Percentiles rank a stretch among this genome's conserved stretches.
These are phyloP conservation scores for Nannochloris sp. DNA, from an alignment of 139 green algal genomes.

Conservation along the genomic window DNA sequence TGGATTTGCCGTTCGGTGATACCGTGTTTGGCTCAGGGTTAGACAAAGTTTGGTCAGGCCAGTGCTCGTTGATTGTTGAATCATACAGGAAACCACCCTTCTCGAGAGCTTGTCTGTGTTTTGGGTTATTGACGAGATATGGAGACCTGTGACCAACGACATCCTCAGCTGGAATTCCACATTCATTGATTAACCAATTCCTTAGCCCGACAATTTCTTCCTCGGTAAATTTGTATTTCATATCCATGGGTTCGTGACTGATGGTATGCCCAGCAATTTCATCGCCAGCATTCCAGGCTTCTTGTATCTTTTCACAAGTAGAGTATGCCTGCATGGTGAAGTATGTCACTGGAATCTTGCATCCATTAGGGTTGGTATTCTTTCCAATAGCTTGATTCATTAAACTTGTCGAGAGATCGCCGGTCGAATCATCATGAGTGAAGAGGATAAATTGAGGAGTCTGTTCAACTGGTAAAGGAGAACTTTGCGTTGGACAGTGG, in stretches of 20 bases:
- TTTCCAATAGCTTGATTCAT: conserved; percentile 4
- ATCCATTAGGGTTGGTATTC: conserved; percentile 8
- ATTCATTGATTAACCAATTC: conserved; percentile 7
- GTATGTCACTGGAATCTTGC: conserved; percentile 6
- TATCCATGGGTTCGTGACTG: conserved; percentile 2
- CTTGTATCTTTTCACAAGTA: conserved; percentile 3
- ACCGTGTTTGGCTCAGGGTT: neutral
- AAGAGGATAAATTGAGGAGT: conserved; percentile 11
- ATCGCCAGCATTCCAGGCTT: conserved; percentile 6
- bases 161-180: conserved; percentile 10
- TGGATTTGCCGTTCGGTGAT: conserved; percentile 1
- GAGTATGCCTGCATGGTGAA: conserved; percentile 10
- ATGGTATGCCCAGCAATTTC: conserved; percentile 15
- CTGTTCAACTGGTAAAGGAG: conserved; percentile 6
- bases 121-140: conserved; percentile 13
- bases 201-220: conserved; percentile 8
- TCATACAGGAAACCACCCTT: conserved; percentile 22
- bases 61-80: conserved; percentile 16
- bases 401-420: neutral
- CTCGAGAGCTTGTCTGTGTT: conserved; percentile 13
- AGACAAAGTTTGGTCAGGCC: neutral
- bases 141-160: conserved; percentile 17
- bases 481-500: conserved; percentile 1
- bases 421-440: conserved; percentile 11
- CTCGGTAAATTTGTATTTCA: neutral